Percentiles rank a stretch among this genome's conserved stretches.
These are phyloP conservation scores for Rhytidhysteron rufulum DNA, from an alignment of 2,329 filamentous ascomycete genomes.

Conservation along the genomic window DNA sequence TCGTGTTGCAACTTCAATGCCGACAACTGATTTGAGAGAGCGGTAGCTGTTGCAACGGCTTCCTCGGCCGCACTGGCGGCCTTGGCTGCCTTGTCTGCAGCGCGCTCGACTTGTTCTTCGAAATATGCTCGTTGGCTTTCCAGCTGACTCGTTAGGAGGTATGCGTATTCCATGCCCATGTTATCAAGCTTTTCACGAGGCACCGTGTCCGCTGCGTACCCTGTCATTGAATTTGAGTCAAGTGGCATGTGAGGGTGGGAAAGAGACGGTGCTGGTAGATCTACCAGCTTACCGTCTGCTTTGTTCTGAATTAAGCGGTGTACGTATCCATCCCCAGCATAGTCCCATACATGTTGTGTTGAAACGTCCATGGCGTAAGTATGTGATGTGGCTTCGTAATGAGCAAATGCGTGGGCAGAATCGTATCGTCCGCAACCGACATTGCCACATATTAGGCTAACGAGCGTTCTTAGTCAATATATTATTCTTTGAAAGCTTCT, in stretches of 20 bases:
- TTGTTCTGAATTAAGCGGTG: conserved; percentile 94
- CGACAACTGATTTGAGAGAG: conserved; percentile 49
- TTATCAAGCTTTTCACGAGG: conserved; percentile 68
- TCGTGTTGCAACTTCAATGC: conserved; percentile 54
- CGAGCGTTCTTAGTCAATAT: neutral
- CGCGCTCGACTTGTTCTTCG: conserved; percentile 84
- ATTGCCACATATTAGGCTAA: conserved; percentile 76
- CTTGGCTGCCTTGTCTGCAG: conserved; percentile 80
- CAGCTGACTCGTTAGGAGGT: conserved; percentile 86
- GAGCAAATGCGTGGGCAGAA: conserved; percentile 84
- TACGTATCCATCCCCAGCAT: conserved; percentile 91
- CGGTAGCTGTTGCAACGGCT: conserved; percentile 49
- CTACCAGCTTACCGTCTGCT: conserved; percentile 85
- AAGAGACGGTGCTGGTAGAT: conserved; percentile 60
- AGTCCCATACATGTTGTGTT: conserved; percentile 97
- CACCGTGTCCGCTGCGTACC: conserved; percentile 60
- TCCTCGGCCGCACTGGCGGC: conserved; percentile 65
- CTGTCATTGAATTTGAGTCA: conserved; percentile 36
- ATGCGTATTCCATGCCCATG: conserved; percentile 91
- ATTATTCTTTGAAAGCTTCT: neutral
- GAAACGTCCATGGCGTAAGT: conserved; percentile 89
- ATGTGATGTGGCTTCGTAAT: conserved; percentile 86
- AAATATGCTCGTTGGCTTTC: conserved; percentile 93
- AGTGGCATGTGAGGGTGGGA: conserved; percentile 15
- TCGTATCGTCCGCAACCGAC: conserved; percentile 95